A percentile compares a stretch with the other conserved stretches of the same genome.
Conservation (phyloP, 441 rosid species). For the Erodium moschatum region DNA sequence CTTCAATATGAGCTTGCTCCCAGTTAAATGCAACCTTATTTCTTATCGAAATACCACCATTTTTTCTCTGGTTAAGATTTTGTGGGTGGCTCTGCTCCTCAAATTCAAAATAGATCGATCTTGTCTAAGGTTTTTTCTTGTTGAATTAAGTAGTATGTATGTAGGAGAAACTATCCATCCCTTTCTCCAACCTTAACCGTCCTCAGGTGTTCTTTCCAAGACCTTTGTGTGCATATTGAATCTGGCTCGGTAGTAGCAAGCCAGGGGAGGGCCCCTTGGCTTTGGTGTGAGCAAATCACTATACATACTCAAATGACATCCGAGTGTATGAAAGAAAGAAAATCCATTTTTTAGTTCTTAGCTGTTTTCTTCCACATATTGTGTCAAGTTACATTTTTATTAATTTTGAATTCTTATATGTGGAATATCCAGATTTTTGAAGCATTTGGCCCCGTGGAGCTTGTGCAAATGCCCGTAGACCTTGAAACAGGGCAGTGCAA, state of each 20-base stretch:
- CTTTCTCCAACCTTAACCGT: neutral
- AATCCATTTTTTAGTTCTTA: neutral
- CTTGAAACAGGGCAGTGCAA: slow-evolving; percentile 87
- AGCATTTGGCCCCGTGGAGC: slow-evolving; percentile 88
- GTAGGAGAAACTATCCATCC: neutral
- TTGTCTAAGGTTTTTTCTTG: neutral
- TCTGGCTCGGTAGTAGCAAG: neutral
- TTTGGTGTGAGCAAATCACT: neutral
- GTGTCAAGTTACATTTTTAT: neutral
- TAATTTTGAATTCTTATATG: neutral
- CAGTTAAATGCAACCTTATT: neutral
- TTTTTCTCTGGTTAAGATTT: neutral
- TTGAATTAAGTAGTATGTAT: neutral
- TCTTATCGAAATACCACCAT: neutral
- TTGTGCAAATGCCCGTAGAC: slow-evolving; percentile 87
- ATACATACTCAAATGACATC: neutral
- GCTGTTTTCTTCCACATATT: neutral
- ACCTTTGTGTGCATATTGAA: neutral
- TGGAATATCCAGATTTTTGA: slow-evolving; percentile 54
- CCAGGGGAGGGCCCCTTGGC: neutral
- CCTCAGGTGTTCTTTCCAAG: neutral
- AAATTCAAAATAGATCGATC: neutral
- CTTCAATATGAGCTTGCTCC: neutral
- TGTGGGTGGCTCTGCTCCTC: neutral
- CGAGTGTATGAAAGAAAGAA: too few relatives aligned